Evolutionary conservation across 768 basidiomycete genomes (phyloP).

Genomic region (Myochromella boudieri): DNA sequence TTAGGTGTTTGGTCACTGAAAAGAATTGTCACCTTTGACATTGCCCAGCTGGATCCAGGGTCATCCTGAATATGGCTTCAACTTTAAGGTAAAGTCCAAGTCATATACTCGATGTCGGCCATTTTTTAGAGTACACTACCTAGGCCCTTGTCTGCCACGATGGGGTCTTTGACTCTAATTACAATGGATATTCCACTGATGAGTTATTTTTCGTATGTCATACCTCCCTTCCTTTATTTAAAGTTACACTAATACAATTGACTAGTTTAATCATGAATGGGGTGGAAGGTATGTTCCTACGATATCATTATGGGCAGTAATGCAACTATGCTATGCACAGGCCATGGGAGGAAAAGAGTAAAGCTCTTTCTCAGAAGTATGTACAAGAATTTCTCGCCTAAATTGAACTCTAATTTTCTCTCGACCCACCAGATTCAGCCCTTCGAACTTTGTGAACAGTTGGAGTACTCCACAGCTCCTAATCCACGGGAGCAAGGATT

Average conservation of each 20-base stretch:
- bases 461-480: constrained; percentile 86
- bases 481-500: constrained; percentile 89
- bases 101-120: background rate
- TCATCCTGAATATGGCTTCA: constrained; percentile 83
- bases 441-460: constrained; percentile 75
- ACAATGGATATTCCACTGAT: constrained; percentile 88
- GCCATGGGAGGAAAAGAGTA: constrained; percentile 68
- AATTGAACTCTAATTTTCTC: background rate
- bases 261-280: constrained; percentile 85
- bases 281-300: constrained; percentile 51
- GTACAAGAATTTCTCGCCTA: constrained; percentile 19
- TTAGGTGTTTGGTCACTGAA: constrained; percentile 27
- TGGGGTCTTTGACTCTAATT: constrained; percentile 80
- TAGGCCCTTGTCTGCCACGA: constrained; percentile 89
- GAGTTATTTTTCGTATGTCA: constrained; percentile 82
- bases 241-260: background rate
- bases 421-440: constrained; percentile 56
- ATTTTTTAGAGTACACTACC: constrained; percentile 3
- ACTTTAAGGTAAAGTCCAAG: constrained; percentile 65
- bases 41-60: constrained; percentile 87
- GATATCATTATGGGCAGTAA: background rate
- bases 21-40: background rate
- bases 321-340: constrained; percentile 19
- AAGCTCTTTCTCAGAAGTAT: constrained; percentile 58
- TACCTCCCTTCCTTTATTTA: background rate